A percentile compares a stretch with the other conserved stretches of the same genome.
These are phyloP conservation scores for Leucocoprinus leucothites DNA, from an alignment of 768 basidiomycete species.

Conservation along the genomic window DNA sequence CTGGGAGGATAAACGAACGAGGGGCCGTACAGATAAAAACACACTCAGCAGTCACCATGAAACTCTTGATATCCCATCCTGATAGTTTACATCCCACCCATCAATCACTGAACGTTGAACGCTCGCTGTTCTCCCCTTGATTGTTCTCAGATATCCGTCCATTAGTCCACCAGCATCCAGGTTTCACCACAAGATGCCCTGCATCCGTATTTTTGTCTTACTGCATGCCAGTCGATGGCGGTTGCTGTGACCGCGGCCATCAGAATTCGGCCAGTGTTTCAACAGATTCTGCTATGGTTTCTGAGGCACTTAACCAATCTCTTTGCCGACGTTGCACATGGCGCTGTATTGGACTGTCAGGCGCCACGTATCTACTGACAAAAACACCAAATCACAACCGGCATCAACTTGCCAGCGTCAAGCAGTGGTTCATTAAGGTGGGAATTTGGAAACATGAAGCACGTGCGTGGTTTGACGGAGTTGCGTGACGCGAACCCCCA, in stretches of 20 bases:
- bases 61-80: not conserved
- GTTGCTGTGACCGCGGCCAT: constrained; percentile 6
- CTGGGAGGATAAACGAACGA: not conserved
- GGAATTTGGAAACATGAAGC: too few relatives aligned
- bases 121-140: constrained; percentile 1
- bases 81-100: not conserved
- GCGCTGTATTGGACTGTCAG: too few relatives aligned
- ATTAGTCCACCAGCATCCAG: too few relatives aligned
- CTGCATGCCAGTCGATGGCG: not conserved
- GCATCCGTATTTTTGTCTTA: not conserved
- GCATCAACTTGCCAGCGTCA: too few relatives aligned
- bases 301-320: too few relatives aligned
- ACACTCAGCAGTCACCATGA: not conserved
- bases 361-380: too few relatives aligned
- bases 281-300: not conserved
- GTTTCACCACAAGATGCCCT: not conserved
- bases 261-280: not conserved
- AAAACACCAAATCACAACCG: too few relatives aligned
- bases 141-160: not conserved
- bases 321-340: too few relatives aligned
- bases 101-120: not conserved
- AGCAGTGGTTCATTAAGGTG: too few relatives aligned
- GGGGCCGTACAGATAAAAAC: not conserved
- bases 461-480: too few relatives aligned
- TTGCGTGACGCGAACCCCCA: too few relatives aligned